Conservation (phyloP, 2,329 filamentous ascomycete species). For the Nemania sp. region DNA sequence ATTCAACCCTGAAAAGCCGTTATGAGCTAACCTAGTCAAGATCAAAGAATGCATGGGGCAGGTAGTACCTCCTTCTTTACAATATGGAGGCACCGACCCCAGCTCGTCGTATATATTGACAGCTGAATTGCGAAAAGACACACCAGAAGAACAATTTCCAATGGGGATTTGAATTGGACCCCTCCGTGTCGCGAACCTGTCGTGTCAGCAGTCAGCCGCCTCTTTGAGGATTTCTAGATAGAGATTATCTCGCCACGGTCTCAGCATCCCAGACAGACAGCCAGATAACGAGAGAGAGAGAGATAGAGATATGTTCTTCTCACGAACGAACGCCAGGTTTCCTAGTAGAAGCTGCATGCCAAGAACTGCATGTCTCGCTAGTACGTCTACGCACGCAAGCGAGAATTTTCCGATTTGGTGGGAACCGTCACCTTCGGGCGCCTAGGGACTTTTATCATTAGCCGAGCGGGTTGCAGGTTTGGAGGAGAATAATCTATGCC, state of each 20-base stretch:
- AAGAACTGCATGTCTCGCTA: slow-evolving; percentile 27
- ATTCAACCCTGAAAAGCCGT: background rate
- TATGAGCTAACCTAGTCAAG: too few species aligned
- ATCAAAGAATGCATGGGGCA: too few species aligned
- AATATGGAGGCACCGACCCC: too few species aligned
- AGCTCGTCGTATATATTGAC: too few species aligned
- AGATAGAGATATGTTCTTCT: background rate
- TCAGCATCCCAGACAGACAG: background rate
- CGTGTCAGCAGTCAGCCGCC: background rate
- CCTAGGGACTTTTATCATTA: slow-evolving; percentile 23
- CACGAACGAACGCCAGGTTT: slow-evolving; percentile 5
- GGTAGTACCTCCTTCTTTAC: too few species aligned
- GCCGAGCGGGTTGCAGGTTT: slow-evolving; percentile 21
- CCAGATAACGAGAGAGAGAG: too few species aligned
- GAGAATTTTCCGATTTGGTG: slow-evolving; percentile 28
- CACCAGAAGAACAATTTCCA: background rate
- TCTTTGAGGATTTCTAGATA: slow-evolving; percentile 1
- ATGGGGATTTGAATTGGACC: background rate
- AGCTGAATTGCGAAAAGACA: background rate
- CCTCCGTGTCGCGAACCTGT: background rate
- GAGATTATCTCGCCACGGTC: background rate
- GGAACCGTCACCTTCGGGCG: slow-evolving; percentile 14
- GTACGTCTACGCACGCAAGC: slow-evolving; percentile 22
- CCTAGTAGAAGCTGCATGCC: slow-evolving; percentile 18
- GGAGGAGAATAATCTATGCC: background rate